These are phyloP conservation scores for Ophiostoma australiae DNA, from an alignment of 2,329 filamentous ascomycete species.

Conservation along the genomic window DNA sequence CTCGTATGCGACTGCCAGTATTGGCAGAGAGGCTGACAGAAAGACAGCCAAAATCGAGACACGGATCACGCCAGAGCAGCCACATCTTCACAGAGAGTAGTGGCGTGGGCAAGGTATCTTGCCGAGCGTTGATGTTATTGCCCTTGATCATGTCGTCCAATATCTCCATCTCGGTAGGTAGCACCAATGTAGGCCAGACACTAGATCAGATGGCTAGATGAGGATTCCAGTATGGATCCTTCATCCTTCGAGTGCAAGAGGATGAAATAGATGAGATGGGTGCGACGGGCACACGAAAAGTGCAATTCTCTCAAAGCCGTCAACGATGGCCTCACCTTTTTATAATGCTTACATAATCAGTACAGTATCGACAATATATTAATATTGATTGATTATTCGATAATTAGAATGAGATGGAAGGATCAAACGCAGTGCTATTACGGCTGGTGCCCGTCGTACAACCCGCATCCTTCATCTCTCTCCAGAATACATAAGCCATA, in stretches of 20 bases:
- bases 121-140: not conserved
- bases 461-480: not conserved
- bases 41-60: not conserved
- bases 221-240: not conserved
- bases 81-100: not conserved
- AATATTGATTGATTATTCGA: not conserved
- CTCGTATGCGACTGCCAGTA: not conserved
- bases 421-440: not conserved
- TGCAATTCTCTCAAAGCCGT: not conserved
- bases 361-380: not conserved
- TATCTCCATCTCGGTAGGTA: not conserved
- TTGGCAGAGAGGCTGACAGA: not conserved
- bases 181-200: not conserved
- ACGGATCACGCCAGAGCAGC: not conserved
- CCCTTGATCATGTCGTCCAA: not conserved
- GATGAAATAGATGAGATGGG: not conserved
- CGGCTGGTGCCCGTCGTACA: not conserved
- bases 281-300: not conserved
- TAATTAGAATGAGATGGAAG: conserved; percentile 2
- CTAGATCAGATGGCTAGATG: not conserved
- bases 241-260: not conserved
- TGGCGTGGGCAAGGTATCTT: not conserved
- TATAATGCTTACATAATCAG: not conserved
- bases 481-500: not conserved
- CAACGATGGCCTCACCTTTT: not conserved